These are phyloP conservation scores for Aspergillus affinis DNA, from an alignment of 495 filamentous ascomycete genomes.

Conservation along the genomic window DNA sequence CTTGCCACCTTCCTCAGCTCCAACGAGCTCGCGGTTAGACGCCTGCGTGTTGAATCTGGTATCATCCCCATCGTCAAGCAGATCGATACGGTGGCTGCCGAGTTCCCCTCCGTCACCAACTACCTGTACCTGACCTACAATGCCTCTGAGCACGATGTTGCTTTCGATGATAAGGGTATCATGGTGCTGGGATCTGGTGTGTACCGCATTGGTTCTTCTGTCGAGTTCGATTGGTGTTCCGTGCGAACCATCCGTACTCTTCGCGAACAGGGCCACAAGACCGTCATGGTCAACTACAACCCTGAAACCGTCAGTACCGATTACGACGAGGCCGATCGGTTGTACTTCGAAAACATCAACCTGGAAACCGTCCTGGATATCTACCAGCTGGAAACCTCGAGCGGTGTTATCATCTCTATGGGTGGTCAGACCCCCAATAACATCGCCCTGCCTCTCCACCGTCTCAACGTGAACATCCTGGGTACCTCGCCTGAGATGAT, in stretches of 20 bases:
- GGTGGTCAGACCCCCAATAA: constrained; percentile 98
- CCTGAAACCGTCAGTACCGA: constrained; percentile 95
- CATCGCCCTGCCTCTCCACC: constrained; percentile 85
- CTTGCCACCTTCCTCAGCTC: constrained; percentile 91
- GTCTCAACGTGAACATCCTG: constrained; percentile 85
- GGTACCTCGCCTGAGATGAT: constrained; percentile 99
- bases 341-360: constrained; percentile 98
- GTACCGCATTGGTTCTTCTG: constrained; percentile 95
- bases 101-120: constrained; percentile 94
- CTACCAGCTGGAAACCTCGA: constrained; percentile 83
- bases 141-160: constrained; percentile 79
- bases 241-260: constrained; percentile 93
- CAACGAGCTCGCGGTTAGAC: constrained; percentile 85
- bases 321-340: constrained; percentile 91
- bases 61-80: constrained; percentile 92
- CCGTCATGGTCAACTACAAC: constrained; percentile 98
- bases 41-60: constrained; percentile 75
- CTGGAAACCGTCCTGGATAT: constrained; percentile 94
- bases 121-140: constrained; percentile 98
- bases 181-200: constrained; percentile 98
- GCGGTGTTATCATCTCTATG: constrained; percentile 96
- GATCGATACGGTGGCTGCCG: constrained; percentile 96
- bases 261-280: constrained; percentile 84
- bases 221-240: constrained; percentile 99
- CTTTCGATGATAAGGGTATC: constrained; percentile 81